Percentiles rank a stretch among this genome's conserved stretches.
Conservation (phyloP, 805 yeast genomes). For the Yarrowia yakushimensis region DNA sequence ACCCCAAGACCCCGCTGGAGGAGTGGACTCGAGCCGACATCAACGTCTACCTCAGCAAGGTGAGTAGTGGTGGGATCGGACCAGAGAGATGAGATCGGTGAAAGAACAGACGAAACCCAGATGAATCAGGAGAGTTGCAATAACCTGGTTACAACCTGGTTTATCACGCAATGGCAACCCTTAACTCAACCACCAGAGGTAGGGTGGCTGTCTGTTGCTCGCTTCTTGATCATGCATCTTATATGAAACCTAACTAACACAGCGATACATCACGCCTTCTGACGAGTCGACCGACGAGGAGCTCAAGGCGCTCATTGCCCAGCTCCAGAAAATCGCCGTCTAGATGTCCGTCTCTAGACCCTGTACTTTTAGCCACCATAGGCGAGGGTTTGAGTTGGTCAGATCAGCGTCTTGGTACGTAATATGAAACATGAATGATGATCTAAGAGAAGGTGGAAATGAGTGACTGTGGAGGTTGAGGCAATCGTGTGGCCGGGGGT, state of each 20-base stretch:
- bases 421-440: not conserved
- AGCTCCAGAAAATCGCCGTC: conserved; percentile 17
- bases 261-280: conserved; percentile 25
- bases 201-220: too few relatives aligned
- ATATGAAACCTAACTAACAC: conserved; percentile 12
- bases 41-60: conserved; percentile 14
- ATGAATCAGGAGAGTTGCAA: too few relatives aligned
- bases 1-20: conserved; percentile 21
- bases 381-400: not conserved
- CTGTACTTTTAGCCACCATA: not conserved
- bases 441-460: not conserved
- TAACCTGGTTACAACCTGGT: too few relatives aligned
- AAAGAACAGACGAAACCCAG: not conserved
- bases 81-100: not conserved
- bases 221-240: not conserved
- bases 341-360: not conserved
- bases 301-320: conserved; percentile 7
- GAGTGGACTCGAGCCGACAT: conserved; percentile 17
- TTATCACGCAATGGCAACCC: too few relatives aligned
- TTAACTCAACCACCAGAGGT: too few relatives aligned
- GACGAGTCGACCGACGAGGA: conserved; percentile 22
- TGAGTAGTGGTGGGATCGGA: conserved; percentile 3
- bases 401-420: not conserved
- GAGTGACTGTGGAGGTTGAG: too few relatives aligned
- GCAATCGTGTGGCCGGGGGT: too few relatives aligned